Conservation (phyloP, 257 asterid species). For the Craterostigma plantagineum region DNA sequence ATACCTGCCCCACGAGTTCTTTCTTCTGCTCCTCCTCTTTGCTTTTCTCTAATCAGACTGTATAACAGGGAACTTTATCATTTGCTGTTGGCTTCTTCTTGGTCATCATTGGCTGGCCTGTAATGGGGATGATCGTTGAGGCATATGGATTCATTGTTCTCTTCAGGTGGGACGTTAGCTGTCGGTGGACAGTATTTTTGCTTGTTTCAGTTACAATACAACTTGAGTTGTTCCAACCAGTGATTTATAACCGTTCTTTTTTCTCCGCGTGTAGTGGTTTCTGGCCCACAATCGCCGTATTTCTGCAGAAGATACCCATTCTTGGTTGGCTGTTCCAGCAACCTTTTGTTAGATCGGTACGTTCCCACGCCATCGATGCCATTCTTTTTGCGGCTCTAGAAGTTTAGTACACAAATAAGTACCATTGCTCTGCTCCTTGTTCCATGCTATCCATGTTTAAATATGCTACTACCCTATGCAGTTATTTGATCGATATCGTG, state of each 20-base stretch:
- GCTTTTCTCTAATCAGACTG: slow-evolving; percentile 8
- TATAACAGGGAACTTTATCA: slow-evolving; percentile 60
- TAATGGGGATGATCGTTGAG: slow-evolving; percentile 75
- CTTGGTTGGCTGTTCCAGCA: slow-evolving; percentile 81
- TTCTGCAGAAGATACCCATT: slow-evolving; percentile 74
- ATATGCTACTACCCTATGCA: too few species aligned
- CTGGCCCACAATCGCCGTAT: slow-evolving; percentile 86
- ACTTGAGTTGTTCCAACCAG: too few species aligned
- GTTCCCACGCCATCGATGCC: slow-evolving; percentile 3
- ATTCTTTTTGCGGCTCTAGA: too few species aligned
- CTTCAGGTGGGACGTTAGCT: slow-evolving; percentile 39
- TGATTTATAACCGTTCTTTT: slow-evolving; percentile 1
- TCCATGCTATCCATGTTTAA: neutral
- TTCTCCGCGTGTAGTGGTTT: slow-evolving; percentile 43
- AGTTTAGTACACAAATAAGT: too few species aligned
- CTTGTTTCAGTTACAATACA: too few species aligned
- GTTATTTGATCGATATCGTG: slow-evolving; percentile 4
- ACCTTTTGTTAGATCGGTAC: slow-evolving; percentile 75
- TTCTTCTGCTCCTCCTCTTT: slow-evolving; percentile 1
- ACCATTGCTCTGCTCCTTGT: too few species aligned
- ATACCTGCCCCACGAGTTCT: neutral
- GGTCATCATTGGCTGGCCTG: slow-evolving; percentile 80
- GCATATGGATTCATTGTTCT: slow-evolving; percentile 74
- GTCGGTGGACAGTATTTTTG: too few species aligned
- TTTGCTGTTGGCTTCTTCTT: slow-evolving; percentile 74